A percentile compares a stretch with the other conserved stretches of the same genome.
These are phyloP conservation scores for Chlorella sp. DNA, from an alignment of 139 green algal genomes.

Conservation along the genomic window DNA sequence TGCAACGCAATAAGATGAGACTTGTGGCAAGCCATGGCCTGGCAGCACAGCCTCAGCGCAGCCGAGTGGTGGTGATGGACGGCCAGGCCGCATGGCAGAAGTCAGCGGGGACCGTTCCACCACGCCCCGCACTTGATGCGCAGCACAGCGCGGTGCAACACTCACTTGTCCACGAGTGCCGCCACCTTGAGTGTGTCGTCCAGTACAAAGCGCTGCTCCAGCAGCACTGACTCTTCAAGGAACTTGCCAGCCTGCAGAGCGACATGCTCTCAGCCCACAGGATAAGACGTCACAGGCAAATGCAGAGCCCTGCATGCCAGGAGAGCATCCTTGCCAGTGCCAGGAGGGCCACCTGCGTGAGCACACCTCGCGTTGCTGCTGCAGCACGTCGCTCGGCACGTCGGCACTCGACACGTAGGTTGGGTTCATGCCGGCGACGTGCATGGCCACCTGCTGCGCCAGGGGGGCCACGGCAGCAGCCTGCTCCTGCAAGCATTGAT, in stretches of 20 bases:
- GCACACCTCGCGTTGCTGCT: slow-evolving; percentile 21
- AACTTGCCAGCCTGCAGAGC: slow-evolving; percentile 74
- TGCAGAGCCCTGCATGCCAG: background rate
- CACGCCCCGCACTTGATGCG: too few relatives aligned
- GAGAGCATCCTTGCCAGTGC: background rate
- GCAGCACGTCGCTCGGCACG: slow-evolving; percentile 46
- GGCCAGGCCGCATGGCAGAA: too few relatives aligned
- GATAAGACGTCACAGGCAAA: background rate
- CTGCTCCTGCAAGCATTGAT: background rate
- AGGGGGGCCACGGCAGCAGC: slow-evolving; percentile 22
- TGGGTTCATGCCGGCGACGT: slow-evolving; percentile 64
- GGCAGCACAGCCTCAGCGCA: too few relatives aligned
- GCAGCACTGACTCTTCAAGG: slow-evolving; percentile 37
- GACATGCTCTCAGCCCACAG: slow-evolving; percentile 62
- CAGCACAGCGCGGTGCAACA: too few relatives aligned
- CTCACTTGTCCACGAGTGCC: slow-evolving; percentile 20
- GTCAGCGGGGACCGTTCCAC: too few relatives aligned
- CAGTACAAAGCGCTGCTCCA: slow-evolving; percentile 22
- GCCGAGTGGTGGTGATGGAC: too few relatives aligned
- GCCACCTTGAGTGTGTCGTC: slow-evolving; percentile 19
- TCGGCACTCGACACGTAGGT: slow-evolving; percentile 37
- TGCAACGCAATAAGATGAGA: background rate
- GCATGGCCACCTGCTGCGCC: slow-evolving; percentile 53
- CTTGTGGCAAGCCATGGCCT: too few relatives aligned
- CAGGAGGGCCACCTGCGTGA: background rate